Evolutionary conservation across 108 stramenopile genomes (phyloP), one percentile per base, ranked within the genome.

Genomic region (Cyclotella sp.): DNA sequence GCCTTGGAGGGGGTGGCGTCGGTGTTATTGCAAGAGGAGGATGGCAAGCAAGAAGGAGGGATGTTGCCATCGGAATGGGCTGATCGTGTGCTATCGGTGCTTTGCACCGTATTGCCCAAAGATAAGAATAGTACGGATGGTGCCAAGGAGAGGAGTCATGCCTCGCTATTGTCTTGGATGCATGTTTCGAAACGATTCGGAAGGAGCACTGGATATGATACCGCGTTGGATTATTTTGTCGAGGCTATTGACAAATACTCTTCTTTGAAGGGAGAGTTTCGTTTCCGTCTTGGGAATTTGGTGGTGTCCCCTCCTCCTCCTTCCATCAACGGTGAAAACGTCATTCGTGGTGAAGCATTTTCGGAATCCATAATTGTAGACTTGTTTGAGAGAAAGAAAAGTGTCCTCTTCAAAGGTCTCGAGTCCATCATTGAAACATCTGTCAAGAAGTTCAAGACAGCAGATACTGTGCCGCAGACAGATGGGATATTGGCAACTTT

Each of bases 401-500:
- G 24, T 16, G 58, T 41, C n/a, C 70, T 90, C 30, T 67, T 52
- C 1, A 69, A 82, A 60, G 91, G 87, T 28, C 55, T 92, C 40
- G 79, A 86, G 72, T 47, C 71, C 8, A 72, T 91, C 6, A 67
- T 95, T 34, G 91, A 91, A 45, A 68, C 76, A 13, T 84, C 88
- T 0, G 75, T 72, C 58, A 92, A 89, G 69, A 94, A 90, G 65
- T 86, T 91, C 67, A 68, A 75, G 19, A 73, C 87, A 0, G 78
- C 88, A 0, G 81, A 74, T 44, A 53, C 82, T 21, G 79, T 89
- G n/a, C 72, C 90, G 24, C 89, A 86, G 53, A 81, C 87, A 9
- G 93, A 92, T 57, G 93, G 91, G 18, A 39, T 88, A 0, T 44
- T 92, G 55, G 86, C 90, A 11, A 42, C 89, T 0, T 90, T 90